Conservation (phyloP, 78 protist species). For the Dictyostelium citrinum region DNA sequence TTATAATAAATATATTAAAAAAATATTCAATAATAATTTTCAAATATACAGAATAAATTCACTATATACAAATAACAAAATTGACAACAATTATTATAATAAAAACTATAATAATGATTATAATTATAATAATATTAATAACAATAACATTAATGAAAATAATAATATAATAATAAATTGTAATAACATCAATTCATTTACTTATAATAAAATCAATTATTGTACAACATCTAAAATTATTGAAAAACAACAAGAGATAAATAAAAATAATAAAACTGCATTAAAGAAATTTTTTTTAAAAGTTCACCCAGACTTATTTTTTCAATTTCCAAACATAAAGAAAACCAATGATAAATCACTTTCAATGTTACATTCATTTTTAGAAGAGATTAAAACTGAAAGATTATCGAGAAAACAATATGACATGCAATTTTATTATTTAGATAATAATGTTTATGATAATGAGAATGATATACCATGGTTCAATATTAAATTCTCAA, state of each 20-base stretch:
- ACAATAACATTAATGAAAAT: background rate
- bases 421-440: slow-evolving; percentile 13
- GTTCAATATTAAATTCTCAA: background rate
- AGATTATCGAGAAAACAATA: background rate
- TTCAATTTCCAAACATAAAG: slow-evolving; percentile 38
- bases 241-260: slow-evolving; percentile 5
- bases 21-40: background rate
- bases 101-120: background rate
- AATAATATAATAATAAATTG: background rate
- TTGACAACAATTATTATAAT: background rate
- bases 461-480: slow-evolving; percentile 16
- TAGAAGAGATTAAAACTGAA: slow-evolving; percentile 33
- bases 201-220: background rate
- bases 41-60: background rate
- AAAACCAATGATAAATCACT: slow-evolving; percentile 39
- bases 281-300: slow-evolving; percentile 36
- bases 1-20: background rate
- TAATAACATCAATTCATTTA: background rate
- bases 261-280: background rate
- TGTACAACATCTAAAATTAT: background rate
- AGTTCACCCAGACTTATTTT: slow-evolving; percentile 35
- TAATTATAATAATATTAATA: background rate
- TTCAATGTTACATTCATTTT: slow-evolving; percentile 1
- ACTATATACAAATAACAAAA: background rate
- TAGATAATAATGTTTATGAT: slow-evolving; percentile 1